phyloP scores from a whole-genome alignment of 1,284 basidiomycete genomes.

The Apiotrichum laibachii region DNA sequence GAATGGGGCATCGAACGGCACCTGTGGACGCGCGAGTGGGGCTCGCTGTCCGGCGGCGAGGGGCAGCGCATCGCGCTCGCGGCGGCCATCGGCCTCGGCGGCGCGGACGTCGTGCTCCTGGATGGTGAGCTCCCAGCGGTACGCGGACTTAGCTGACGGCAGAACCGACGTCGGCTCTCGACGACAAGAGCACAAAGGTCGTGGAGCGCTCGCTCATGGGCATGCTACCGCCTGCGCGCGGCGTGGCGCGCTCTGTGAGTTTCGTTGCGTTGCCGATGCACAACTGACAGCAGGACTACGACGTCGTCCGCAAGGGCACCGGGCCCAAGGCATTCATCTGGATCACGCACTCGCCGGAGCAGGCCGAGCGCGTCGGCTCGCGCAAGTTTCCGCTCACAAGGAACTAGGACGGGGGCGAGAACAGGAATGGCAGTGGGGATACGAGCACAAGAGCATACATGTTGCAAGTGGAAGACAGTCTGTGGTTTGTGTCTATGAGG shows the following conservation, averaged over 20 bases:
- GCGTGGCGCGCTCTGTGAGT: neutral
- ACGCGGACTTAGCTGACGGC: conserved; percentile 6
- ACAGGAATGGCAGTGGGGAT: no score
- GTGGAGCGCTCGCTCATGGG: conserved; percentile 65
- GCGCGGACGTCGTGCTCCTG: conserved; percentile 74
- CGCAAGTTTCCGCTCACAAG: conserved; percentile 47
- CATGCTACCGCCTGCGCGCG: conserved; percentile 51
- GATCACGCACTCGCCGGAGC: conserved; percentile 82
- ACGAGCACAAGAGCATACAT: no score
- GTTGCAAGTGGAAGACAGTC: no score
- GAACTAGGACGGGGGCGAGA: neutral
- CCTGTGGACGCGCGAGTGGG: conserved; percentile 75
- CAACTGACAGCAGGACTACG: neutral
- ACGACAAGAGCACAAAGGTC: conserved; percentile 61
- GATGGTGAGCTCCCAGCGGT: conserved; percentile 62
- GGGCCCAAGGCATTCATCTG: conserved; percentile 69
- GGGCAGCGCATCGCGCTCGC: conserved; percentile 75
- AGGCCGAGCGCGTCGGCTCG: conserved; percentile 69
- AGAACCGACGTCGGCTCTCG: conserved; percentile 86
- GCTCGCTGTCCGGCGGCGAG: conserved; percentile 75
- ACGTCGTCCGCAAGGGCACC: conserved; percentile 13
- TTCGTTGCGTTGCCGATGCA: neutral
- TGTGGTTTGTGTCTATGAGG: no score
- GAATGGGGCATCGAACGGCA: conserved; percentile 65
- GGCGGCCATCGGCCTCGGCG: conserved; percentile 65